Evolutionary conservation across 768 basidiomycete species (phyloP).

Genomic region (Pleurotus ostreatus): DNA sequence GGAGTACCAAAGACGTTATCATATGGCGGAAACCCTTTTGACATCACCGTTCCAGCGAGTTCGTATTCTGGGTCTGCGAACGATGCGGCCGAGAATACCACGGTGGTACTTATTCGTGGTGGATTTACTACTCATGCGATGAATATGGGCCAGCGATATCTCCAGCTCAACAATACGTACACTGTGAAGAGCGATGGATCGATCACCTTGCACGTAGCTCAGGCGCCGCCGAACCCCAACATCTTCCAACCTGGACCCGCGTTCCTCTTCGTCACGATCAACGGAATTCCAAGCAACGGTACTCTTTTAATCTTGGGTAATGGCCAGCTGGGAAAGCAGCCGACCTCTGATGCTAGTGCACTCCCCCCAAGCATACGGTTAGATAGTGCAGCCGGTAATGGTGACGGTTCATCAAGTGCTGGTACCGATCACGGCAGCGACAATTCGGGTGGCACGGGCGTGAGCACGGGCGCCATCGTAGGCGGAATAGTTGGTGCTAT

Average conservation of each 20-base stretch:
- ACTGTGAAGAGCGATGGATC: constrained; percentile 75
- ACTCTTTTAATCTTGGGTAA: constrained; percentile 74
- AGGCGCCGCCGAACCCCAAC: constrained; percentile 81
- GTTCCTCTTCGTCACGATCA: constrained; percentile 76
- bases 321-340: constrained; percentile 74
- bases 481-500: constrained; percentile 37
- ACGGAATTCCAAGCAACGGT: constrained; percentile 82
- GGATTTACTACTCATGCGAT: constrained; percentile 85
- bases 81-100: constrained; percentile 67
- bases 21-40: constrained; percentile 82
- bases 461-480: constrained; percentile 25
- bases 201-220: constrained; percentile 75
- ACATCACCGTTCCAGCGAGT: constrained; percentile 62
- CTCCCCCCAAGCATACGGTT: constrained; percentile 51
- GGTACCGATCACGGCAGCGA: constrained; percentile 11
- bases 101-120: constrained; percentile 74
- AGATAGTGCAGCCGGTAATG: constrained; percentile 36
- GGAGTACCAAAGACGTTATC: constrained; percentile 70
- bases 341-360: constrained; percentile 33
- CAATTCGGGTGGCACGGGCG: constrained; percentile 9
- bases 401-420: constrained; percentile 18
- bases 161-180: constrained; percentile 85
- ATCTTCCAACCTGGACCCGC: constrained; percentile 89
- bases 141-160: constrained; percentile 82
- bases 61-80: constrained; percentile 69